phyloP scores from a whole-genome alignment of 2,329 filamentous ascomycete genomes.

The Amylocarpus encephaloides region DNA sequence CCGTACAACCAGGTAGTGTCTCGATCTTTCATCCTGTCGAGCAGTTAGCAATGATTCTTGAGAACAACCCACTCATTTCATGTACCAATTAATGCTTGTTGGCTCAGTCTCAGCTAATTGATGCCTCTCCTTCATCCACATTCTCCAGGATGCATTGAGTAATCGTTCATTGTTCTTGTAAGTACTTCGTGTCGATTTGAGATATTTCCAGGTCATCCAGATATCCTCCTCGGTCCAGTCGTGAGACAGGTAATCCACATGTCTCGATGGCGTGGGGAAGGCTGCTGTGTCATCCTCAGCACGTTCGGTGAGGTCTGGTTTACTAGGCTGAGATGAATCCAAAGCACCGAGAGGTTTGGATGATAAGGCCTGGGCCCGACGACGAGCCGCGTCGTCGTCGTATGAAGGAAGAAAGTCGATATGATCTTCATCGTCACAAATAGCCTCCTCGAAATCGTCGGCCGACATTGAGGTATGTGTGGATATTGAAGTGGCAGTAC shows the following conservation, averaged over 20 bases:
- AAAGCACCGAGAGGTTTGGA: background rate
- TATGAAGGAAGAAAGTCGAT: conserved; percentile 6
- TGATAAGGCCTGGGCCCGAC: background rate
- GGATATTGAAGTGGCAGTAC: background rate
- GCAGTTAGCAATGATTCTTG: background rate
- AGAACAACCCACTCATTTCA: background rate
- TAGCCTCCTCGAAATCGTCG: background rate
- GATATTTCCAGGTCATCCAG: conserved; percentile 91
- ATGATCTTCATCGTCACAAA: conserved; percentile 1
- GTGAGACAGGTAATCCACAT: conserved; percentile 92
- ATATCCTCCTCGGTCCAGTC: conserved; percentile 94
- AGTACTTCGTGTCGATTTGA: conserved; percentile 68
- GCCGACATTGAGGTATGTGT: conserved; percentile 1
- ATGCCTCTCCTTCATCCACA: conserved; percentile 89
- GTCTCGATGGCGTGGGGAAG: conserved; percentile 31
- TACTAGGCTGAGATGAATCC: background rate
- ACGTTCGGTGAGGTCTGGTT: background rate
- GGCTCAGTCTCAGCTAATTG: conserved; percentile 78
- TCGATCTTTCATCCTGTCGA: conserved; percentile 7
- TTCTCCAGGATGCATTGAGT: conserved; percentile 93
- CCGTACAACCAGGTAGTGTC: conserved; percentile 56
- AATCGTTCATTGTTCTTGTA: conserved; percentile 74
- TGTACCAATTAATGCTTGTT: conserved; percentile 77
- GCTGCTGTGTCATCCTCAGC: conserved; percentile 4
- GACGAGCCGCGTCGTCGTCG: background rate